phyloP scores from a whole-genome alignment of 495 filamentous ascomycete species.

The Xylaria bambusicola region DNA sequence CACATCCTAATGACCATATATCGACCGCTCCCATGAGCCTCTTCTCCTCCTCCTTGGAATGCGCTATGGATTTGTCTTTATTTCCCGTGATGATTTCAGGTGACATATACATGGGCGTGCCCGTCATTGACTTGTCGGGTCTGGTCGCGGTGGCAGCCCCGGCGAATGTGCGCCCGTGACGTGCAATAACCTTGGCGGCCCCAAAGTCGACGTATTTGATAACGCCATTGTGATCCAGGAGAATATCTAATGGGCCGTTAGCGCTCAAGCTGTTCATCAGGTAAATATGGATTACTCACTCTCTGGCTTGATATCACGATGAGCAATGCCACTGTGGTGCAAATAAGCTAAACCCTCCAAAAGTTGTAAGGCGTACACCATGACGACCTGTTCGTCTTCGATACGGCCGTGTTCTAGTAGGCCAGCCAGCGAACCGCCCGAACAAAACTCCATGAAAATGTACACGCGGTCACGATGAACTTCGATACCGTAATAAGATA shows the following conservation, averaged over 20 bases:
- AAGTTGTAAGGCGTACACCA: conserved; percentile 95
- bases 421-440: conserved; percentile 87
- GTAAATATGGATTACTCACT: conserved; percentile 56
- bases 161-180: conserved; percentile 84
- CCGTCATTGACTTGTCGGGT: conserved; percentile 89
- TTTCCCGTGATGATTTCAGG: conserved; percentile 98
- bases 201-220: conserved; percentile 99
- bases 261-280: neutral
- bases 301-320: conserved; percentile 98
- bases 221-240: conserved; percentile 95
- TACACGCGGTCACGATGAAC: conserved; percentile 98
- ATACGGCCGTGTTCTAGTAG: conserved; percentile 94
- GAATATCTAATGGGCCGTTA: conserved; percentile 64
- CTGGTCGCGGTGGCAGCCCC: conserved; percentile 61
- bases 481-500: conserved; percentile 96
- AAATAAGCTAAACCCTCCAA: conserved; percentile 94
- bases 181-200: conserved; percentile 94
- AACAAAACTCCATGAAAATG: conserved; percentile 99
- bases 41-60: conserved; percentile 72
- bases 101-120: conserved; percentile 99
- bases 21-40: conserved; percentile 81
- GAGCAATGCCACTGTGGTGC: conserved; percentile 85
- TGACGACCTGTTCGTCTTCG: conserved; percentile 96
- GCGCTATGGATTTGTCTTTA: too few relatives aligned
- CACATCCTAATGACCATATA: conserved; percentile 95